Conservation (phyloP, 257 asterid genomes). For the Buddleja alternifolia region DNA sequence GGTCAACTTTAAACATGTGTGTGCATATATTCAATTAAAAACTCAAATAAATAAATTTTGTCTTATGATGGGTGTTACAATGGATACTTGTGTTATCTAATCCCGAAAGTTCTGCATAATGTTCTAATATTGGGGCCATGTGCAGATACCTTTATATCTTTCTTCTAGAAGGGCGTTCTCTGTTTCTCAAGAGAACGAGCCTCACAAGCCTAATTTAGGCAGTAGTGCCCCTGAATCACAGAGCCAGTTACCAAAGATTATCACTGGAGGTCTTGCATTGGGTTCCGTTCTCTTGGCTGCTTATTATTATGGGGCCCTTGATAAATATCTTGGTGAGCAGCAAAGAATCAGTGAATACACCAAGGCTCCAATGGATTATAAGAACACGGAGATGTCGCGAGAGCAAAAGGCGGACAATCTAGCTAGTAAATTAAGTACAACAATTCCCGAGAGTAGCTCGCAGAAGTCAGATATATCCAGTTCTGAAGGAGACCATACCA, state of each 20-base stretch:
- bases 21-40: background rate
- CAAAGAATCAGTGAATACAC: conserved; percentile 41
- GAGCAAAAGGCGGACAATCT: conserved; percentile 36
- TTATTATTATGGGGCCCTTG: conserved; percentile 71
- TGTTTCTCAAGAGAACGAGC: conserved; percentile 54
- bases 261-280: conserved; percentile 65
- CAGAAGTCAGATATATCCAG: conserved; percentile 43
- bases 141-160: conserved; percentile 87
- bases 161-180: conserved; percentile 77
- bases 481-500: conserved; percentile 40
- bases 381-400: conserved; percentile 30
- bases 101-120: background rate
- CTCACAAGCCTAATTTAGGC: conserved; percentile 44
- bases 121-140: conserved; percentile 30
- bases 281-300: conserved; percentile 73
- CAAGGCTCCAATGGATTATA: conserved; percentile 30
- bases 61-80: background rate
- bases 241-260: conserved; percentile 56
- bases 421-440: conserved; percentile 38
- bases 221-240: conserved; percentile 51
- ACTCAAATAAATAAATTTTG: too few species aligned
- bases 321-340: conserved; percentile 55
- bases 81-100: background rate
- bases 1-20: background rate
- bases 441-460: conserved; percentile 31